Base-by-base conservation (phyloP, 441 rosid species). In the Pelargonium exstipulatum region DNA sequence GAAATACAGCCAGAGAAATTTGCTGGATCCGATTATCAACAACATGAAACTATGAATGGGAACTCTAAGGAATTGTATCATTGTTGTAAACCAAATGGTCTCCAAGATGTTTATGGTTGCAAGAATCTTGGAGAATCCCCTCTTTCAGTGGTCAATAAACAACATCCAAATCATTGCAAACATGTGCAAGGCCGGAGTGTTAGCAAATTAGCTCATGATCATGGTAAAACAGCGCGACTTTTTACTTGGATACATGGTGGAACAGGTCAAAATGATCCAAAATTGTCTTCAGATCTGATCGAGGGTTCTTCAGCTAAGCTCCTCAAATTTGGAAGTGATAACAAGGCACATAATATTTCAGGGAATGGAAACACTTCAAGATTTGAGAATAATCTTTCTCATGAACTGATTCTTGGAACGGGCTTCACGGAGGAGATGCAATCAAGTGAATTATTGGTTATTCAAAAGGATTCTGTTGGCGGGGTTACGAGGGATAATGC, bases 341-440 rank as follows among this genome's bases (percentile, higher is more conserved):
- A 12, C 16, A 32, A 40, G 43, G 22, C 49, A 65, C 64, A 43
- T 66, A 46, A 49, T 24, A 66, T 49, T 53, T 14, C 42, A 65
- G 51, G 13, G 10, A 9, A 18, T 49, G 67, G 37, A 67, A 63
- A n/a, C 18, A 22, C 9, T 35, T 22, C 26, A 26, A 32, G 43
- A 55, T 73, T 67, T 26, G 42, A 67, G 57, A 64, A 71, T 16
- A 62, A 70, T 70, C 63, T 22, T 45, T 37, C 71, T 37, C 22
- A 4, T 35, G 64, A 9, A 66, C 42, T 13, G 24, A 53, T 64
- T 53, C 40, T 26, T 60, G 63, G 2, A 40, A 17, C 49, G 53
- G 60, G 62, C 10, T 49, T 7, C 26, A 0, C 49, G 8, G 17
- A 35, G 69, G 55, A 70, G 65, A 60, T 9, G 0, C 65, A 63